Percentiles rank a stretch among this genome's conserved stretches.
phyloP scores from a whole-genome alignment of 1,284 basidiomycete genomes.

The Leccinum ambiguum region DNA sequence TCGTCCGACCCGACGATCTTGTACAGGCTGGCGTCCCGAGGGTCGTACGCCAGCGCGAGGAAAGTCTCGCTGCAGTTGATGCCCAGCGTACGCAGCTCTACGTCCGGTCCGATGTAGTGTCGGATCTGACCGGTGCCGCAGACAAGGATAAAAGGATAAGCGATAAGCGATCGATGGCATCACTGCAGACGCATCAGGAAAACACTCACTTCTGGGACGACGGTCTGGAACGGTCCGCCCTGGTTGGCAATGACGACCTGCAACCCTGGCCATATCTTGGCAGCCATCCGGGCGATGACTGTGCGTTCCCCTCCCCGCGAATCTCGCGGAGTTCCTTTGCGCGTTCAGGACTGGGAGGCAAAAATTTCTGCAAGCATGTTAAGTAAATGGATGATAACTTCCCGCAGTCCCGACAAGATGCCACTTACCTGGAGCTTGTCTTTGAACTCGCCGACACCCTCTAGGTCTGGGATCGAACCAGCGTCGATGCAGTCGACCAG shows the following conservation, averaged over 20 bases:
- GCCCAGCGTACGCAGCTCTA: slow-evolving; percentile 21
- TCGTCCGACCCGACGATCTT: slow-evolving; percentile 28
- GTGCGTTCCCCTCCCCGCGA: not conserved
- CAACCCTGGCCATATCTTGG: slow-evolving; percentile 23
- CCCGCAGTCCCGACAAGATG: not conserved
- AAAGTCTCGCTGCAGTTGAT: slow-evolving; percentile 29
- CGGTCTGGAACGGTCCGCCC: slow-evolving; percentile 25
- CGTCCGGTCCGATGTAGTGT: slow-evolving; percentile 23
- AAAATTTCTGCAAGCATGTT: slow-evolving; percentile 14
- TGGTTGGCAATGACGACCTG: slow-evolving; percentile 22
- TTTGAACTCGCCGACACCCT: slow-evolving; percentile 16
- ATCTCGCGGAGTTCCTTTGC: slow-evolving; percentile 19
- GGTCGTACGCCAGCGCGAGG: slow-evolving; percentile 27
- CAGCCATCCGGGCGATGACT: slow-evolving; percentile 18
- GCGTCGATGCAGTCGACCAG: slow-evolving; percentile 23
- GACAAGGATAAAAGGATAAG: not conserved
- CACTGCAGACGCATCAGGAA: not conserved
- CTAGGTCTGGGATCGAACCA: slow-evolving; percentile 19
- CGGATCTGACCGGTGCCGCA: slow-evolving; percentile 13
- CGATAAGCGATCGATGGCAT: not conserved
- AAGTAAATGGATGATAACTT: not conserved
- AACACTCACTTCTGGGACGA: slow-evolving; percentile 20
- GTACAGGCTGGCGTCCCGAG: slow-evolving; percentile 22
- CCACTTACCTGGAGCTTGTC: slow-evolving; percentile 17
- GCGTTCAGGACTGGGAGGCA: slow-evolving; percentile 17